These are phyloP conservation scores for Arthrocladium fulminans DNA, from an alignment of 2,329 filamentous ascomycete species.

Conservation along the genomic window DNA sequence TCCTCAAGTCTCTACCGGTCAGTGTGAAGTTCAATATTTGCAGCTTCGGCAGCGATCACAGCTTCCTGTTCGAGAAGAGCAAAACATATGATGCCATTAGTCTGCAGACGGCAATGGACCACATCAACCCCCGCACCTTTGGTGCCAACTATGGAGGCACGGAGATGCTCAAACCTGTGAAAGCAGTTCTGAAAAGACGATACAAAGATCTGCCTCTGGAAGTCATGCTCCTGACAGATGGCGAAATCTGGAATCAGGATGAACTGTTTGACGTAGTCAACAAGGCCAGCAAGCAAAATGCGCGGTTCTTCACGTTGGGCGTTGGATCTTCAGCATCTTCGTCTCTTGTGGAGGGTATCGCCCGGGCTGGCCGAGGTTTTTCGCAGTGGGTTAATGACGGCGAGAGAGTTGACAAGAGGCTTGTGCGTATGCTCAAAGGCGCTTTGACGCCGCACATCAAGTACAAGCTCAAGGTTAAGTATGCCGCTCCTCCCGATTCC, in stretches of 20 bases:
- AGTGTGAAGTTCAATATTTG: slow-evolving; percentile 52
- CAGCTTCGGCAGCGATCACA: slow-evolving; percentile 43
- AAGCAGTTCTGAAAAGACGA: slow-evolving; percentile 28
- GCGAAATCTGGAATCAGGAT: slow-evolving; percentile 44
- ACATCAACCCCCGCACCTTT: slow-evolving; percentile 33
- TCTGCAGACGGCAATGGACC: slow-evolving; percentile 35
- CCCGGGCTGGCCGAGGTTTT: slow-evolving; percentile 51
- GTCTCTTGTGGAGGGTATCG: slow-evolving; percentile 51
- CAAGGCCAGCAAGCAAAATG: slow-evolving; percentile 32
- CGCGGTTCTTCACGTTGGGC: slow-evolving; percentile 49
- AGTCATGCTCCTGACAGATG: slow-evolving; percentile 50
- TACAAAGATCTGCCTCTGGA: slow-evolving; percentile 41
- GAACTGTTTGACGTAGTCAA: slow-evolving; percentile 43
- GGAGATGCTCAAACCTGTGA: slow-evolving; percentile 42
- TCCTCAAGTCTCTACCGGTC: slow-evolving; percentile 51
- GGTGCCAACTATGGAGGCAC: slow-evolving; percentile 46
- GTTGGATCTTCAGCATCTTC: slow-evolving; percentile 48
- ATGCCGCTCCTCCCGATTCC: slow-evolving; percentile 25
- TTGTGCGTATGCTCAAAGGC: slow-evolving; percentile 66
- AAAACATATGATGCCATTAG: slow-evolving; percentile 39
- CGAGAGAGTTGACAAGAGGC: slow-evolving; percentile 60
- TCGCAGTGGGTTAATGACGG: slow-evolving; percentile 52
- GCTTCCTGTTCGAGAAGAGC: slow-evolving; percentile 43
- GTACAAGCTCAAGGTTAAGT: slow-evolving; percentile 53
- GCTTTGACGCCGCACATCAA: slow-evolving; percentile 57